phyloP scores from a whole-genome alignment of 805 yeast species.

The Wickerhamiella sorbophila region DNA sequence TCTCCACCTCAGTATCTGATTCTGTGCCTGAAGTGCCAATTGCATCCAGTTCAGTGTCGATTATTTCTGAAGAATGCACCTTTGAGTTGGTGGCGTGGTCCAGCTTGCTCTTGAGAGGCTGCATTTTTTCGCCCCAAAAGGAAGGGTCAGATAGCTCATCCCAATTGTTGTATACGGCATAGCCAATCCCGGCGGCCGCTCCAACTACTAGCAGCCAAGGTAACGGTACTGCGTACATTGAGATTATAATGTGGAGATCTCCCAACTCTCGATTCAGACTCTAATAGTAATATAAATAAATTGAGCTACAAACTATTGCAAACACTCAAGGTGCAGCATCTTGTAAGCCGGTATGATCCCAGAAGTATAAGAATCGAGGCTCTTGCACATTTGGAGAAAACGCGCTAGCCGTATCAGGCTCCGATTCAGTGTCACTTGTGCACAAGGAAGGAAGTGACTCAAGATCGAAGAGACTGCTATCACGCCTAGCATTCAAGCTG shows the following conservation, averaged over 20 bases:
- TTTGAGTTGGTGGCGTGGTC: not conserved
- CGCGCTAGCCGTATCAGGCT: not conserved
- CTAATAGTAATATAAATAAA: not conserved
- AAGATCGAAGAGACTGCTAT: not conserved
- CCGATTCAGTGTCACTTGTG: constrained; percentile 1
- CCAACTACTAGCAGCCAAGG: not conserved
- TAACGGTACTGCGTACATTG: not conserved
- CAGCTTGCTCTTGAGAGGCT: not conserved
- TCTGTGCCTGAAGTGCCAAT: not conserved
- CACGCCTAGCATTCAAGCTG: not conserved
- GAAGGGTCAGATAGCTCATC: not conserved
- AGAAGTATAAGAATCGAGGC: not conserved
- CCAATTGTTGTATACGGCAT: not conserved
- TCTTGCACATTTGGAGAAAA: not conserved
- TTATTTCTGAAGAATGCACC: not conserved
- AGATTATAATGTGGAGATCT: too few species aligned
- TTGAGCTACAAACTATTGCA: not conserved
- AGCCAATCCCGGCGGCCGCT: not conserved
- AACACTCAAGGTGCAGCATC: not conserved
- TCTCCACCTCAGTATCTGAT: not conserved
- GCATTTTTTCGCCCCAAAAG: not conserved
- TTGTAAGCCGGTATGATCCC: constrained; percentile 1
- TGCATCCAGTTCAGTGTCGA: not conserved
- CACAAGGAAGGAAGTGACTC: constrained; percentile 2
- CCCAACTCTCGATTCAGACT: not conserved